Conservation (phyloP, 106 monocot species). For the Dendrobium officinale region DNA sequence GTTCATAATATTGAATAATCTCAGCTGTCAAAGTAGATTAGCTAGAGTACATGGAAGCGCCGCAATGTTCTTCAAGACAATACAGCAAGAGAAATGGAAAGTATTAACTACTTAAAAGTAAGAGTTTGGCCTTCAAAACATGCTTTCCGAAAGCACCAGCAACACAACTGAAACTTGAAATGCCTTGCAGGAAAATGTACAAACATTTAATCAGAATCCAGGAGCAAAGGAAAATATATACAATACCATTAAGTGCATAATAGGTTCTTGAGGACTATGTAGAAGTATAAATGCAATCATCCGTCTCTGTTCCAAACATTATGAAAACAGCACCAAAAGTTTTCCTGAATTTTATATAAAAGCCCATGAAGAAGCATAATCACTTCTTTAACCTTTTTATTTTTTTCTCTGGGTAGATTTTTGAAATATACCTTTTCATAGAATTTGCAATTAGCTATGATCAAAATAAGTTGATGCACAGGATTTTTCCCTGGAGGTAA, state of each 20-base stretch:
- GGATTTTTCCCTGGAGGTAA: slow-evolving; percentile 79
- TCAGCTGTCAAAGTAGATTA: slow-evolving; percentile 85
- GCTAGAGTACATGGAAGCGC: slow-evolving; percentile 85
- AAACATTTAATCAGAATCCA: not conserved
- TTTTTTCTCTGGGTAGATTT: not conserved
- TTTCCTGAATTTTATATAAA: slow-evolving; percentile 35
- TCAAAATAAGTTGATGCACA: slow-evolving; percentile 75
- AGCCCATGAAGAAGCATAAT: not conserved
- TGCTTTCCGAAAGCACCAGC: slow-evolving; percentile 42
- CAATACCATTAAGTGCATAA: slow-evolving; percentile 57
- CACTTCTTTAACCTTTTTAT: not conserved
- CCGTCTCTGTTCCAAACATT: slow-evolving; percentile 46
- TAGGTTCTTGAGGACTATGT: slow-evolving; percentile 69
- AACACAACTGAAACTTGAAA: not conserved
- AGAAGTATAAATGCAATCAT: slow-evolving; percentile 87
- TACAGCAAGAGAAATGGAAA: slow-evolving; percentile 91
- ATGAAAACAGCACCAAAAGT: slow-evolving; percentile 52
- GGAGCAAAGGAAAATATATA: not conserved
- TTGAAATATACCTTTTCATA: slow-evolving; percentile 55
- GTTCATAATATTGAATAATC: not conserved
- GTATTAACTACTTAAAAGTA: slow-evolving; percentile 45
- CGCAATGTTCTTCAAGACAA: slow-evolving; percentile 70
- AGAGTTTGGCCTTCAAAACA: slow-evolving; percentile 41
- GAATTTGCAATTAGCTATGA: slow-evolving; percentile 79
- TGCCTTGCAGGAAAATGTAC: not conserved